Conservation (phyloP, 306 rosid species). For the Quercus aquifolioides region DNA sequence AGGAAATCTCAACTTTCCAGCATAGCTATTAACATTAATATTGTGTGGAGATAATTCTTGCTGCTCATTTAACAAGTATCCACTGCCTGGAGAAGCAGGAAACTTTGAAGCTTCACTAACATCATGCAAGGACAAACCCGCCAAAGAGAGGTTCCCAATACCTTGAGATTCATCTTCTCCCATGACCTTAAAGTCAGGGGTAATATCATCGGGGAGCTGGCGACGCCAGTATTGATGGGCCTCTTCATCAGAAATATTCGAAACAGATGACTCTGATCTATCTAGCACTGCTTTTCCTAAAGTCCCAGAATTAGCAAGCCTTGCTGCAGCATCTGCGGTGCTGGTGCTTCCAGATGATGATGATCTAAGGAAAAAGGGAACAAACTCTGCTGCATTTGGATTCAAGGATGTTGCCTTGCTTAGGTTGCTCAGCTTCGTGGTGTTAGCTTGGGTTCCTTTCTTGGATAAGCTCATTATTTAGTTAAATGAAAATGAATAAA, state of each 20-base stretch:
- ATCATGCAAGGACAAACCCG: slow-evolving; percentile 69
- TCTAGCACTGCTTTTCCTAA: slow-evolving; percentile 84
- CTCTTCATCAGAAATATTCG: slow-evolving; percentile 90
- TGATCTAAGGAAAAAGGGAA: slow-evolving; percentile 80
- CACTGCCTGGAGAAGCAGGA: slow-evolving; percentile 56
- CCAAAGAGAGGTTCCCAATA: slow-evolving; percentile 61
- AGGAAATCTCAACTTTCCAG: slow-evolving; percentile 62
- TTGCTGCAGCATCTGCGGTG: slow-evolving; percentile 40
- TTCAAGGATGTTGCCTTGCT: slow-evolving; percentile 64
- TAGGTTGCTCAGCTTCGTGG: slow-evolving; percentile 43
- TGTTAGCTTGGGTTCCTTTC: slow-evolving; percentile 49
- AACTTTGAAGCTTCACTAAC: slow-evolving; percentile 50
- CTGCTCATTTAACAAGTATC: slow-evolving; percentile 56
- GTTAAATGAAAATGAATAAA: slow-evolving; percentile 25
- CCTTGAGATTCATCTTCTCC: slow-evolving; percentile 79
- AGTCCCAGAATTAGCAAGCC: slow-evolving; percentile 47
- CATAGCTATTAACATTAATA: slow-evolving; percentile 51
- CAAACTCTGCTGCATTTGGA: slow-evolving; percentile 97
- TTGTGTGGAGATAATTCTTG: slow-evolving; percentile 41
- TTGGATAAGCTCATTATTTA: slow-evolving; percentile 82
- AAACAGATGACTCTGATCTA: slow-evolving; percentile 72
- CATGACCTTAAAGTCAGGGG: slow-evolving; percentile 87
- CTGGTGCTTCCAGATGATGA: slow-evolving; percentile 63
- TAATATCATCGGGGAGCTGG: slow-evolving; percentile 96
- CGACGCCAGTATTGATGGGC: slow-evolving; percentile 92